Evolutionary conservation across 108 stramenopile species (phyloP), one percentile per base, ranked within the genome.

Genomic region (Nitzschia putrida): DNA sequence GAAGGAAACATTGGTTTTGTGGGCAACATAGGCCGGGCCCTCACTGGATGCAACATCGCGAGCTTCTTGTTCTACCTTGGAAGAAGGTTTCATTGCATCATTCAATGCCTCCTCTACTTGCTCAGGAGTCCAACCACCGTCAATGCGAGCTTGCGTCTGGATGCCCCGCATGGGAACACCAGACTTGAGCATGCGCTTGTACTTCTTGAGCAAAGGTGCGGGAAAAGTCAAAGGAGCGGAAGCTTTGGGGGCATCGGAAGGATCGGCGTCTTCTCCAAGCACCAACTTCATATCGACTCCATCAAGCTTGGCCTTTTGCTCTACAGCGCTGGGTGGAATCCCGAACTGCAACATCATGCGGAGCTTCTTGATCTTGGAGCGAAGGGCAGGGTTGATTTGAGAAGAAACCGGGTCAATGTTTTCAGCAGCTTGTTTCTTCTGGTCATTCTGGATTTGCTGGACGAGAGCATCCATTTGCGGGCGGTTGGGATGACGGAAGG

Each of bases 201-300:
- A 85, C 72, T 85, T 85, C 41, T 82, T 80, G n/a, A 82, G 22
- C 24, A 85, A 55, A 34, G 67, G 22, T 45, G 74, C 25, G 10
- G 65, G 64, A 26, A 44, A 29, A 16, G 24, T 9, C 13, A 5
- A 10, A n/a, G 49, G 25, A 13, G 23, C 25, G n/a, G 29, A 9
- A 22, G 57, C 5, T n/a, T 23, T 13, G 39, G n/a, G 18, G 52
- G 10, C 47, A 3, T 34, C 40, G 23, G 12, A 37, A 16, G 16
- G 25, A 4, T 56, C 34, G 20, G 22, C 56, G 5, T 2, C 38
- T 34, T 68, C 51, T 39, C 41, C 67, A 8, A 57, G 24, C 24
- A 78, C 68, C 52, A 66, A 21, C n/a, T 52, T 23, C 57, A 78
- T 73, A 53, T 85, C 79, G 12, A 85, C 55, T 13, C 81, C 81